Percentiles rank a stretch among this genome's conserved stretches.
These are phyloP conservation scores for Bidens hawaiensis DNA, from an alignment of 140 eudicot species.

Conservation along the genomic window DNA sequence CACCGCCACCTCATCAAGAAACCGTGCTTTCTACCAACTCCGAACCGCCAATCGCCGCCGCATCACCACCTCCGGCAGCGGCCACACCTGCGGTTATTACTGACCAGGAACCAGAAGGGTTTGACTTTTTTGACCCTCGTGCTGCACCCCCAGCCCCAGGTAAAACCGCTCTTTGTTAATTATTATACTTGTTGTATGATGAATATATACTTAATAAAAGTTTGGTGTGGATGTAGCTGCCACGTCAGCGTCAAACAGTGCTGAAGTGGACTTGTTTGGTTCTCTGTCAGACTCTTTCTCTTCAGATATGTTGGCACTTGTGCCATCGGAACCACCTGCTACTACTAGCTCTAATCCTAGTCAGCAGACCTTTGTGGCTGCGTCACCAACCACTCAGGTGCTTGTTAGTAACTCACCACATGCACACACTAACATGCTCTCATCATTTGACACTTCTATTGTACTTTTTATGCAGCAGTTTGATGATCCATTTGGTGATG, in stretches of 20 bases:
- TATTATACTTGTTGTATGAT: background rate
- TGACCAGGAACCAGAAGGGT: conserved; percentile 33
- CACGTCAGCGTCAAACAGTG: conserved; percentile 36
- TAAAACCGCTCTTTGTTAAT: conserved; percentile 10
- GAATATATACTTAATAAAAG: background rate
- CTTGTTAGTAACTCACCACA: background rate
- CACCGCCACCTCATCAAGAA: conserved; percentile 35
- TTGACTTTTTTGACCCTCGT: conserved; percentile 90
- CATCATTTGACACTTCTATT: conserved; percentile 5
- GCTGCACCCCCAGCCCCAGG: conserved; percentile 69
- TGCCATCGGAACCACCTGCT: conserved; percentile 55
- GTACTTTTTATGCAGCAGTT: conserved; percentile 56
- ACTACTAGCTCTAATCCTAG: conserved; percentile 37
- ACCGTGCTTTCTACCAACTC: conserved; percentile 14
- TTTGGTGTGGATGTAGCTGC: conserved; percentile 25
- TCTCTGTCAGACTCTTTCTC: conserved; percentile 67
- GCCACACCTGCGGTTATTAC: conserved; percentile 34
- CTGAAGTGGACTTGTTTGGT: conserved; percentile 79
- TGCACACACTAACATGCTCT: background rate
- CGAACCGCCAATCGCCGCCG: conserved; percentile 12
- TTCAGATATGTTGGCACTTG: conserved; percentile 54
- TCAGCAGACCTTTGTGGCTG: conserved; percentile 39
- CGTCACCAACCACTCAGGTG: conserved; percentile 72
- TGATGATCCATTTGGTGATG: conserved; percentile 97
- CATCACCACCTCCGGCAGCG: conserved; percentile 33